Evolutionary conservation across 2,329 filamentous ascomycete species (phyloP).

Genomic region (Decorospora gaudefroyi): DNA sequence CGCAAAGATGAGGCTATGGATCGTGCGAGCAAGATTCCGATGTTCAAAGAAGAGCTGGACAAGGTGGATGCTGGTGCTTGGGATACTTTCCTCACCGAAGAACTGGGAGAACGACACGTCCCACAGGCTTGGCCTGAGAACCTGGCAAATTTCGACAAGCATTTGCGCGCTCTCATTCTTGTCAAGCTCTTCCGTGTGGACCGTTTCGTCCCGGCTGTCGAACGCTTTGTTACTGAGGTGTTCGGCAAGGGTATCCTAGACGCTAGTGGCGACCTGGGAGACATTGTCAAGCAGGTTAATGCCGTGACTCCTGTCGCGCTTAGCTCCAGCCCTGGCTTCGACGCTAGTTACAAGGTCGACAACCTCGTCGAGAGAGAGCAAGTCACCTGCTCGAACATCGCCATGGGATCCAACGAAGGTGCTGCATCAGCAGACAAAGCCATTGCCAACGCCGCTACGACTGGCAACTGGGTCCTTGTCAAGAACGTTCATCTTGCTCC

Average conservation of each 20-base stretch:
- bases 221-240: slow-evolving; percentile 84
- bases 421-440: slow-evolving; percentile 92
- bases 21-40: slow-evolving; percentile 68
- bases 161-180: slow-evolving; percentile 80
- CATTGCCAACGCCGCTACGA: slow-evolving; percentile 86
- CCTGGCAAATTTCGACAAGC: slow-evolving; percentile 70
- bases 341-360: slow-evolving; percentile 99
- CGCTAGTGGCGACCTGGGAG: slow-evolving; percentile 79
- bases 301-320: slow-evolving; percentile 85
- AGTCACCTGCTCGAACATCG: slow-evolving; percentile 90
- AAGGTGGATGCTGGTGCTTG: slow-evolving; percentile 67
- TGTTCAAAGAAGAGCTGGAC: slow-evolving; percentile 74
- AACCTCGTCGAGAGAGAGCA: slow-evolving; percentile 83
- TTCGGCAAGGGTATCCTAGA: slow-evolving; percentile 85
- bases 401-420: slow-evolving; percentile 98
- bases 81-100: slow-evolving; percentile 81
- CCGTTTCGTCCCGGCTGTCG: slow-evolving; percentile 88
- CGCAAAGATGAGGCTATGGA: slow-evolving; percentile 70
- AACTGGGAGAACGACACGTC: slow-evolving; percentile 82
- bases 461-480: slow-evolving; percentile 93
- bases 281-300: slow-evolving; percentile 81
- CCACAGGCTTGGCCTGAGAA: slow-evolving; percentile 74
- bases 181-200: slow-evolving; percentile 96
- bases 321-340: slow-evolving; percentile 93
- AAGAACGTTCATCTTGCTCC: slow-evolving; percentile 98